Percentiles rank a stretch among this genome's conserved stretches.
phyloP scores from a whole-genome alignment of 2,329 filamentous ascomycete species.

The Fusarium sp. region DNA sequence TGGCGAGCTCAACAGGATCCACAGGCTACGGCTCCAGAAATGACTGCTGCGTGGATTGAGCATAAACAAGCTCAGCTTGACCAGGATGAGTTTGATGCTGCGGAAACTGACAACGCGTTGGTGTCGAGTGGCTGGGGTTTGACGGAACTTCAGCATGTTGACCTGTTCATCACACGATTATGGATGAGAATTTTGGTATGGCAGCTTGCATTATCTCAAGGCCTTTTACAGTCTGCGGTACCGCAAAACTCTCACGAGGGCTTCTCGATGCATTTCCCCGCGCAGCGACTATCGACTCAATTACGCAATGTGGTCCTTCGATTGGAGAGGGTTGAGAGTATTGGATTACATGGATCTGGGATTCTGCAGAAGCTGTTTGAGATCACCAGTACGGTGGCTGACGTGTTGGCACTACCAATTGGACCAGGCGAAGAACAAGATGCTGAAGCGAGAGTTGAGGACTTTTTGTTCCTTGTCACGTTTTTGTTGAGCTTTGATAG shows the following conservation, averaged over 20 bases:
- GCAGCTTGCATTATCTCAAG: constrained; percentile 52
- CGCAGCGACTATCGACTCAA: constrained; percentile 49
- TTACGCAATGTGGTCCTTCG: constrained; percentile 50
- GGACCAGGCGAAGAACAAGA: constrained; percentile 52
- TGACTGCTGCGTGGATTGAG: constrained; percentile 53
- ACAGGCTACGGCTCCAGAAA: constrained; percentile 5
- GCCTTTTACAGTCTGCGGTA: constrained; percentile 49
- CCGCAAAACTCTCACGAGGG: constrained; percentile 47
- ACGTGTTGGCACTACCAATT: constrained; percentile 62
- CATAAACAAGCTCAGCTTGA: constrained; percentile 53
- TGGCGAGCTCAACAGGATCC: constrained; percentile 48
- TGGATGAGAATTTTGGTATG: constrained; percentile 54
- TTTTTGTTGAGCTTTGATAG: constrained; percentile 62
- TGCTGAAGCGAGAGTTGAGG: constrained; percentile 58
- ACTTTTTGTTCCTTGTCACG: constrained; percentile 62
- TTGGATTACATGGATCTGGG: constrained; percentile 65
- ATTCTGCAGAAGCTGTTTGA: constrained; percentile 69
- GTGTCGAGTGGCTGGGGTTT: constrained; percentile 39
- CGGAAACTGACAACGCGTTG: constrained; percentile 41
- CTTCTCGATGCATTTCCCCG: constrained; percentile 52
- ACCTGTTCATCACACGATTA: constrained; percentile 52
- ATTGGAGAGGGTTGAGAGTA: constrained; percentile 51
- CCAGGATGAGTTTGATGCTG: constrained; percentile 47
- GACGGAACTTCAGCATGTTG: constrained; percentile 51
- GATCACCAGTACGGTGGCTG: constrained; percentile 67